Base-by-base conservation (phyloP, 306 rosid species). In the Vicia faba region DNA sequence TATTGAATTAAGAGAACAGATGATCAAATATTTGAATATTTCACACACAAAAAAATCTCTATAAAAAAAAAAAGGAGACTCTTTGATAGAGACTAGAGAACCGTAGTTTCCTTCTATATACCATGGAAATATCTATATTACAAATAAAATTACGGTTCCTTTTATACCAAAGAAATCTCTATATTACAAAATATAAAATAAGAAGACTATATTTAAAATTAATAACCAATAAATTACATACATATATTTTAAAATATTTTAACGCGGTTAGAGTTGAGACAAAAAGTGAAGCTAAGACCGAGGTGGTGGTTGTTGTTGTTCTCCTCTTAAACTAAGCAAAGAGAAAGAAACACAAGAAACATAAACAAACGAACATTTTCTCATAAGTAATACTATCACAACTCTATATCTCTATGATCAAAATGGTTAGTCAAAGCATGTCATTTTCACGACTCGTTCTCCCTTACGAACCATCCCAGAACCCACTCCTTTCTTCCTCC, bases 381-480 rank as follows among this genome's bases (percentile, higher is more conserved):
- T 61, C 16, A 20, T 4, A 15, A 12, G 28, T 25, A 25, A 25
- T 3, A 35, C 26, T 1, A 15, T 14, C 18, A 16, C 29, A 15
- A 59, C 26, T 10, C 19, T 7, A 46, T 67, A 12, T 62, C 5
- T 45, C 4, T 31, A 20, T 20, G 10, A 61, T 14, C 64, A 38
- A 62, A 66, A 62, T 26, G 7, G 18, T 31, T 7, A 25, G 68
- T 72, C 53, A 50, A 23, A n/a, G 14, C 20, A 12, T 18, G 29
- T 75, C 66, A 69, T 73, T 75, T 77, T 75, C 82, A 63, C 81
- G 60, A 62, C 79, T 67, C 41, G 56, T 64, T 61, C 39, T 49
- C 59, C 26, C 73, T 51, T 33, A 40, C 50, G 61, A 78, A 72
- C 69, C 67, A 61, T 72, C 71, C 25, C 55, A 51, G 56, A 78